Conservation (phyloP, 495 filamentous ascomycete genomes). For the Massariosphaeria phaeospora region DNA sequence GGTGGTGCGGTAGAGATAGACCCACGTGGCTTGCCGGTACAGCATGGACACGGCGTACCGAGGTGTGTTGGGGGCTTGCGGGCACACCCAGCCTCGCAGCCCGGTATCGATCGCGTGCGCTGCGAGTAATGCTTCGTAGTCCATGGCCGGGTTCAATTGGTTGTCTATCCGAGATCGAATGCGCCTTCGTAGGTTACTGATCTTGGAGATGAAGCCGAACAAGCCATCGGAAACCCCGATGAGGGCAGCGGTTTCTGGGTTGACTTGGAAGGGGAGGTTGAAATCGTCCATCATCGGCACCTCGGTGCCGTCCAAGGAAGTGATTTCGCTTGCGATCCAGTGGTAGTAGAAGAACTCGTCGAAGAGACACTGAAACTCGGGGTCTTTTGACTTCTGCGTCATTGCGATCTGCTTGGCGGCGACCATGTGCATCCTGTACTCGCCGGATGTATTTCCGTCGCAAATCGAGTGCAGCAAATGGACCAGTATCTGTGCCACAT, state of each 20-base stretch:
- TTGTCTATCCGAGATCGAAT: conserved; percentile 63
- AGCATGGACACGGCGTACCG: conserved; percentile 74
- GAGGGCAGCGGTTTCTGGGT: conserved; percentile 66
- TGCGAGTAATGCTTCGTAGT: conserved; percentile 68
- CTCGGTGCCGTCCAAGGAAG: conserved; percentile 56
- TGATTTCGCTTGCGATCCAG: conserved; percentile 75
- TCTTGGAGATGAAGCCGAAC: conserved; percentile 73
- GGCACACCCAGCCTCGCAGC: conserved; percentile 70
- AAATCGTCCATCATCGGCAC: conserved; percentile 57
- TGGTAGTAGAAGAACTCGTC: conserved; percentile 93
- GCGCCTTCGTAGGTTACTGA: conserved; percentile 70
- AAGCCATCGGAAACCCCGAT: conserved; percentile 85
- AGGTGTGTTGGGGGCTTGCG: conserved; percentile 62
- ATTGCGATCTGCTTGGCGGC: conserved; percentile 68
- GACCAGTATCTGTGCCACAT: conserved; percentile 71
- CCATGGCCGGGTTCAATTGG: conserved; percentile 63
- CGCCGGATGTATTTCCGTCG: conserved; percentile 69
- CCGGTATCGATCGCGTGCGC: conserved; percentile 72
- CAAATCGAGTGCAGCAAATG: conserved; percentile 76
- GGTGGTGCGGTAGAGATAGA: conserved; percentile 83
- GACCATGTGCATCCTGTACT: conserved; percentile 76
- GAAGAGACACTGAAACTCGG: conserved; percentile 59
- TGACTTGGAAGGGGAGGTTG: conserved; percentile 65
- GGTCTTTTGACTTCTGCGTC: conserved; percentile 43
- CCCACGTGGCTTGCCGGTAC: conserved; percentile 86